Percentiles rank a stretch among this genome's conserved stretches.
Evolutionary conservation across 495 filamentous ascomycete species (phyloP).

Genomic region (Glutinoglossum americanum): DNA sequence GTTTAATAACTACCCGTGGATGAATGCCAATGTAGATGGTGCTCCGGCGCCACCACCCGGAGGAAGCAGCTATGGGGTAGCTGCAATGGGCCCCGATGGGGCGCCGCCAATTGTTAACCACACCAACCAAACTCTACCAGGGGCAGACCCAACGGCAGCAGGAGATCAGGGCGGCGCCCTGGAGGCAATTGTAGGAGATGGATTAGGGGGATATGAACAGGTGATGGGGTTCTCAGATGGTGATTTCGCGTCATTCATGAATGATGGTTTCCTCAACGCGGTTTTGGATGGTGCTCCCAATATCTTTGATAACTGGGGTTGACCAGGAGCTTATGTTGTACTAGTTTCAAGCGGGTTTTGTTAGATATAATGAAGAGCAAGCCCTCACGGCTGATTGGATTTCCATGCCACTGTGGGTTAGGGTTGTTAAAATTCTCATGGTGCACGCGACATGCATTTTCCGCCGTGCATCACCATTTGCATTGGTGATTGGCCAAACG

Average conservation of each 20-base stretch:
- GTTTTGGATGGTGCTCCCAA: constrained; percentile 1
- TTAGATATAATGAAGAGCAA: too few relatives aligned
- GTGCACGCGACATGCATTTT: too few relatives aligned
- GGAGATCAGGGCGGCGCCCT: not conserved
- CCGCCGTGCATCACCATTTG: too few relatives aligned
- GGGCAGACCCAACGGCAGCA: not conserved
- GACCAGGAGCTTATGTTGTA: not conserved
- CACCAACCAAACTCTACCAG: not conserved
- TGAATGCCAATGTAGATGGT: not conserved
- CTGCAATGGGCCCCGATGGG: not conserved
- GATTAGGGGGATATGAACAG: not conserved
- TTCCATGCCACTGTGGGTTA: not conserved
- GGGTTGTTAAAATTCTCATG: not conserved
- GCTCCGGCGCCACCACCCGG: not conserved
- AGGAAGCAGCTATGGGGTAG: not conserved
- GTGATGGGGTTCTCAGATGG: constrained; percentile 2
- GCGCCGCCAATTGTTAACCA: not conserved
- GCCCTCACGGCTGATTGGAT: too few relatives aligned
- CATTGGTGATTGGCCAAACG: too few relatives aligned
- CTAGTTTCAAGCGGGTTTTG: too few relatives aligned
- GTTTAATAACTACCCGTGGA: not conserved
- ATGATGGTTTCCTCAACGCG: constrained; percentile 1
- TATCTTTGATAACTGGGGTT: constrained; percentile 1
- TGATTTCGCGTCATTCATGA: constrained; percentile 2
- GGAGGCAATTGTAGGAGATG: not conserved